phyloP scores from a whole-genome alignment of 768 basidiomycete species.

The Suillus lakei region DNA sequence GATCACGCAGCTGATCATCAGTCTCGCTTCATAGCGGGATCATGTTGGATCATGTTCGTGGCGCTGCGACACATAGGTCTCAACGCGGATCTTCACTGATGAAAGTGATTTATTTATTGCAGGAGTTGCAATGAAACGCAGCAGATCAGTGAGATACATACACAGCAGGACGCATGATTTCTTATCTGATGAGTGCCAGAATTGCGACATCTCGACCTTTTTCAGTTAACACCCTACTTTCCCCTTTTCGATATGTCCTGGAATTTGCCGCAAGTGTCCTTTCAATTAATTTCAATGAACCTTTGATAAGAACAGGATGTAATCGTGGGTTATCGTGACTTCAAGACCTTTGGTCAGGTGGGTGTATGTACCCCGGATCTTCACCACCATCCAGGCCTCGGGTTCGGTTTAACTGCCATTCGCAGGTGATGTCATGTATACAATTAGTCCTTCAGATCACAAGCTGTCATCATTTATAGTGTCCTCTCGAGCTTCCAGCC shows the following conservation, averaged over 20 bases:
- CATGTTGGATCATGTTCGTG: not conserved
- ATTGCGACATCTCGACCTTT: not conserved
- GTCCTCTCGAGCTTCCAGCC: not conserved
- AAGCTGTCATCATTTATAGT: not conserved
- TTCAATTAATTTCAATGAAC: not conserved
- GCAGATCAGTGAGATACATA: not conserved
- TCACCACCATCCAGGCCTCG: not conserved
- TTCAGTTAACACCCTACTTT: not conserved
- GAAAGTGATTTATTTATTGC: not conserved
- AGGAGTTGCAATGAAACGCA: not conserved
- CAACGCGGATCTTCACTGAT: not conserved
- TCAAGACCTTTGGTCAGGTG: not conserved
- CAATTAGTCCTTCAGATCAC: not conserved
- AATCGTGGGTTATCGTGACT: not conserved
- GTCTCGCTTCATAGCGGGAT: not conserved
- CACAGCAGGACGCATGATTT: not conserved
- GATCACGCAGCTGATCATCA: conserved; percentile 2
- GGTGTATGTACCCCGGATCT: not conserved
- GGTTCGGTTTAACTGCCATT: not conserved
- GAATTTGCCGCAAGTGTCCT: not conserved
- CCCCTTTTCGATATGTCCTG: not conserved
- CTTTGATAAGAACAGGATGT: not conserved
- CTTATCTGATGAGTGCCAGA: not conserved
- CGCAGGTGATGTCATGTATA: not conserved
- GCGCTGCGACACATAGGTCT: not conserved